A percentile compares a stretch with the other conserved stretches of the same genome.
Conservation (phyloP, 1,284 basidiomycete genomes). For the Coniophora puteana region DNA sequence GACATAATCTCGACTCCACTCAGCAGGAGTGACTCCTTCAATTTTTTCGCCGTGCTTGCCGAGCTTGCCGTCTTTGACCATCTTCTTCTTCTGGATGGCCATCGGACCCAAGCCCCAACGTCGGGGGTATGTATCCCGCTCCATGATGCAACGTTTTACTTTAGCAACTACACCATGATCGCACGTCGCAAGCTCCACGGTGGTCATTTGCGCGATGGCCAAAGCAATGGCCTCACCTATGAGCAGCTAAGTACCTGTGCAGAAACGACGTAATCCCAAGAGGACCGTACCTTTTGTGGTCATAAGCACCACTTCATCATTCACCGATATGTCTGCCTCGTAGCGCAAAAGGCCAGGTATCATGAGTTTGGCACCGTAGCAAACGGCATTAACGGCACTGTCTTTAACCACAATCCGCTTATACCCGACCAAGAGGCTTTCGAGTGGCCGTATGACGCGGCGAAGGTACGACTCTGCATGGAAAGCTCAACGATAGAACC, state of each 20-base stretch:
- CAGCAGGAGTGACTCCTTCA: slow-evolving; percentile 86
- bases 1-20: slow-evolving; percentile 92
- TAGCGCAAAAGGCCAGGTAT: slow-evolving; percentile 98
- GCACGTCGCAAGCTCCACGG: slow-evolving; percentile 96
- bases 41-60: slow-evolving; percentile 95
- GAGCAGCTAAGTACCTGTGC: slow-evolving; percentile 8
- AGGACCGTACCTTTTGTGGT: slow-evolving; percentile 83
- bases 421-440: slow-evolving; percentile 92
- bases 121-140: slow-evolving; percentile 96
- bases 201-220: slow-evolving; percentile 98
- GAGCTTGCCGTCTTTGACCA: slow-evolving; percentile 94
- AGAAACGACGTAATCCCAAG: not conserved
- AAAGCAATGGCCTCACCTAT: slow-evolving; percentile 94
- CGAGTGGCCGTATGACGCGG: slow-evolving; percentile 91
- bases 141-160: slow-evolving; percentile 99
- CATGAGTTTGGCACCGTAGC: slow-evolving; percentile 99
- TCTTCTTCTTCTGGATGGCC: slow-evolving; percentile 97
- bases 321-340: slow-evolving; percentile 91
- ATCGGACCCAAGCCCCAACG: slow-evolving; percentile 98
- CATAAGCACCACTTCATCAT: slow-evolving; percentile 99
- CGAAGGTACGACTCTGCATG: slow-evolving; percentile 89
- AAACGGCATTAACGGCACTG: slow-evolving; percentile 98
- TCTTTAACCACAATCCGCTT: slow-evolving; percentile 99
- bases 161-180: slow-evolving; percentile 99
- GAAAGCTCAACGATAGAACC: slow-evolving; percentile 5